Percentiles rank a stretch among this genome's conserved stretches.
These are phyloP conservation scores for Trichoderma citrinoviride DNA, from an alignment of 2,329 filamentous ascomycete species.

Conservation along the genomic window DNA sequence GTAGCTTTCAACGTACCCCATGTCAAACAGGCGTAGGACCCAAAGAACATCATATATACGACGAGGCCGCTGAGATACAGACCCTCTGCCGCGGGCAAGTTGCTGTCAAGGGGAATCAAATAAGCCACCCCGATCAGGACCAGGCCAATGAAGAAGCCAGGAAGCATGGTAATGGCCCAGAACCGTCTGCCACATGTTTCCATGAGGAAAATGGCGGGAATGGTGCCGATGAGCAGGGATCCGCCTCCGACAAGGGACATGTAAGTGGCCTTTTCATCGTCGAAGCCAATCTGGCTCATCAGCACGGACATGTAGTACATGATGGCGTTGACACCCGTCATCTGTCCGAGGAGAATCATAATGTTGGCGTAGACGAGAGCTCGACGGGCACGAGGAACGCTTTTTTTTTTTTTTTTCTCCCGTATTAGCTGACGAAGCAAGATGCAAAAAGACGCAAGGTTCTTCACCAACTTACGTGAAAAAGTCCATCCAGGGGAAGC, in stretches of 20 bases:
- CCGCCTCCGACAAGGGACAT: constrained; percentile 74
- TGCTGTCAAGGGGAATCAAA: constrained; percentile 48
- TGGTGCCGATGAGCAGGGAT: constrained; percentile 63
- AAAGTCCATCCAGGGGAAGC: constrained; percentile 70
- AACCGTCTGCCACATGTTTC: constrained; percentile 69
- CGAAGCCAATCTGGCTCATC: constrained; percentile 67
- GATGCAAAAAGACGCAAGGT: background rate
- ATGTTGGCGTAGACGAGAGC: constrained; percentile 66
- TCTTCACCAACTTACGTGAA: constrained; percentile 48
- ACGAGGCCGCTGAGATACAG: constrained; percentile 66
- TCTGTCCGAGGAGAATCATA: constrained; percentile 68
- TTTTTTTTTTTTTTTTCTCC: too few species aligned
- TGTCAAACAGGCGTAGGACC: constrained; percentile 61
- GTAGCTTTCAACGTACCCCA: constrained; percentile 47
- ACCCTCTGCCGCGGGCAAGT: constrained; percentile 51
- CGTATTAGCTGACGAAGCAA: background rate
- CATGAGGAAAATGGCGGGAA: constrained; percentile 68
- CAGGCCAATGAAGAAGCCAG: constrained; percentile 68
- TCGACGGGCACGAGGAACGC: constrained; percentile 61
- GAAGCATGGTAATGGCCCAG: constrained; percentile 71
- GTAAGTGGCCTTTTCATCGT: constrained; percentile 61
- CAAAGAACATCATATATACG: constrained; percentile 67
- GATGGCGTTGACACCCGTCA: constrained; percentile 68
- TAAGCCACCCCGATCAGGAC: constrained; percentile 65
- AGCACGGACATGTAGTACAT: constrained; percentile 71